phyloP scores from a whole-genome alignment of 2,329 filamentous ascomycete species.

The Didymella glomerata region DNA sequence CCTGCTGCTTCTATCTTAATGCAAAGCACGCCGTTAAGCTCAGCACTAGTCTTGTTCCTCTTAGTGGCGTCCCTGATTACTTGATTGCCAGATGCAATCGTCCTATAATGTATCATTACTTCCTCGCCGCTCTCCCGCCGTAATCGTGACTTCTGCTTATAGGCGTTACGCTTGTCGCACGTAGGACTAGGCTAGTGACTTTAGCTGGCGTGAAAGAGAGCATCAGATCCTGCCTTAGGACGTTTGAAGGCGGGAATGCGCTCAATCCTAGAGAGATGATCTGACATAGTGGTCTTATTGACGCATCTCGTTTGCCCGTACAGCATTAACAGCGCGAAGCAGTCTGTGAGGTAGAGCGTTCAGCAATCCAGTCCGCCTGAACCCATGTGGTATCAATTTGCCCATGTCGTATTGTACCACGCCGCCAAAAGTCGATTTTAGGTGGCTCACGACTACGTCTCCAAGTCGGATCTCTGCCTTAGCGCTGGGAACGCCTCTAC shows the following conservation, averaged over 20 bases:
- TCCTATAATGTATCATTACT: slow-evolving; percentile 17
- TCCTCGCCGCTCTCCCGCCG: not conserved
- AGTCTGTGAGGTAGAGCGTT: slow-evolving; percentile 23
- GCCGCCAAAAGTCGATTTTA: slow-evolving; percentile 12
- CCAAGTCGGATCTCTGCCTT: slow-evolving; percentile 35
- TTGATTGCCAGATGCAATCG: slow-evolving; percentile 19
- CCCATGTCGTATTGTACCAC: slow-evolving; percentile 36
- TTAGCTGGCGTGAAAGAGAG: slow-evolving; percentile 5
- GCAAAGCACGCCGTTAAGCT: slow-evolving; percentile 17
- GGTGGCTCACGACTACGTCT: slow-evolving; percentile 38
- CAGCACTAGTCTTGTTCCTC: slow-evolving; percentile 16
- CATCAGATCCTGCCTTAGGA: slow-evolving; percentile 3
- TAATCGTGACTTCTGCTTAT: not conserved
- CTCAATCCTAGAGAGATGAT: not conserved
- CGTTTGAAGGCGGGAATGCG: slow-evolving; percentile 1
- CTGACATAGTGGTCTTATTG: not conserved
- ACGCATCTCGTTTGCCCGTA: slow-evolving; percentile 13
- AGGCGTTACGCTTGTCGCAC: not conserved
- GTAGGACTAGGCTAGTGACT: not conserved
- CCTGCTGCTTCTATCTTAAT: slow-evolving; percentile 17
- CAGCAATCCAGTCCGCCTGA: slow-evolving; percentile 18
- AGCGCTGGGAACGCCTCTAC: slow-evolving; percentile 40
- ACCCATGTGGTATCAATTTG: slow-evolving; percentile 14
- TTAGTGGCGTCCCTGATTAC: slow-evolving; percentile 20
- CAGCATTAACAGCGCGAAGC: slow-evolving; percentile 17